Conservation (phyloP, 805 yeast species). For the Yarrowia sp. region DNA sequence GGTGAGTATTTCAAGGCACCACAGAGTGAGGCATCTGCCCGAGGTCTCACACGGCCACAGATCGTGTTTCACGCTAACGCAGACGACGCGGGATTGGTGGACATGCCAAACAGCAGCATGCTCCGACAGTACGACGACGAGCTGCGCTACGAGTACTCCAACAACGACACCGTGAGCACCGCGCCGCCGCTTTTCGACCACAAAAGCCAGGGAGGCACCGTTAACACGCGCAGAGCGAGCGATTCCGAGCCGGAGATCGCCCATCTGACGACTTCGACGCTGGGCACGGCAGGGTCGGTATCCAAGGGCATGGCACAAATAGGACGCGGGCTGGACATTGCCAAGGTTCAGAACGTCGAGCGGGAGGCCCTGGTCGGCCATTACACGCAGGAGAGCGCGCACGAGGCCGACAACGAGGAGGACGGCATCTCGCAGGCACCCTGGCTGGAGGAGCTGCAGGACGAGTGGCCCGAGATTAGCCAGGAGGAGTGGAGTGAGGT, state of each 20-base stretch:
- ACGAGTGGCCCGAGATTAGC: slow-evolving; percentile 13
- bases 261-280: neutral
- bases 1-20: slow-evolving; percentile 8
- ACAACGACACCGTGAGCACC: slow-evolving; percentile 9
- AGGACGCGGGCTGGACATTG: neutral
- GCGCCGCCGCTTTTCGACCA: slow-evolving; percentile 22
- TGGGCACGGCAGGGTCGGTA: neutral
- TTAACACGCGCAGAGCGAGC: slow-evolving; percentile 8
- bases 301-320: slow-evolving; percentile 13
- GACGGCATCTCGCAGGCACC: neutral
- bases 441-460: slow-evolving; percentile 9
- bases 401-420: neutral
- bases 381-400: neutral
- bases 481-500: too few species aligned
- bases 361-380: neutral
- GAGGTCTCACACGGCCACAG: neutral
- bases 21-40: too few species aligned
- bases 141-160: neutral
- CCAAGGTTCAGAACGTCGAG: neutral
- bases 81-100: slow-evolving; percentile 13
- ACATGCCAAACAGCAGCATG: slow-evolving; percentile 23
- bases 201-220: neutral
- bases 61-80: neutral
- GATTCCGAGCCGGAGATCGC: slow-evolving; percentile 7
- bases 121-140: slow-evolving; percentile 5